phyloP scores from a whole-genome alignment of 1,139 yeast genomes.

The Pichia kudriavzevii region DNA sequence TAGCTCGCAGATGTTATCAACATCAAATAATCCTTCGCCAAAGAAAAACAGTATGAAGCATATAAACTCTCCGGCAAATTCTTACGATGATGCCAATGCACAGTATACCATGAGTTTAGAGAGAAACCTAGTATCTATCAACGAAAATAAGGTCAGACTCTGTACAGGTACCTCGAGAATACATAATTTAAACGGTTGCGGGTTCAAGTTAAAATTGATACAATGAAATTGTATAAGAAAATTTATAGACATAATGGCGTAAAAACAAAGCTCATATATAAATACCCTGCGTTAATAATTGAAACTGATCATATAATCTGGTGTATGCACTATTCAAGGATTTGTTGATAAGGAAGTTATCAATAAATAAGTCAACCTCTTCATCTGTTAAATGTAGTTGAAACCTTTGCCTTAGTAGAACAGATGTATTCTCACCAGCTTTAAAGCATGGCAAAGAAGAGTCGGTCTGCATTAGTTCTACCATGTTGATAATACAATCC shows the following conservation, averaged over 20 bases:
- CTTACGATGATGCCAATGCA: conserved; percentile 5
- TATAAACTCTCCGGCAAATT: background rate
- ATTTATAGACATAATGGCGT: too few species aligned
- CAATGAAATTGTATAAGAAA: too few species aligned
- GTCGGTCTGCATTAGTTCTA: conserved; percentile 89
- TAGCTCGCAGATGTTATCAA: background rate
- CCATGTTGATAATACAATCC: conserved; percentile 69
- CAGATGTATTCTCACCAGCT: conserved; percentile 77
- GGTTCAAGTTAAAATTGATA: conserved; percentile 15
- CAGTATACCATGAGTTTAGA: background rate
- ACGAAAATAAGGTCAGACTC: conserved; percentile 32
- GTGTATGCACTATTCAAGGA: conserved; percentile 89
- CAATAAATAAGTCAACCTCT: conserved; percentile 74
- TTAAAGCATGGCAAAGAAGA: conserved; percentile 86
- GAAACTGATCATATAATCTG: conserved; percentile 88
- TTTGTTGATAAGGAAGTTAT: conserved; percentile 61
- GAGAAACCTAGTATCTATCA: too few species aligned
- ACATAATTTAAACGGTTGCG: conserved; percentile 37
- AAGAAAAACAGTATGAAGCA: background rate
- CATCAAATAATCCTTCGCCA: background rate
- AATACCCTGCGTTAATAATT: conserved; percentile 88
- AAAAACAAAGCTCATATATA: conserved; percentile 38
- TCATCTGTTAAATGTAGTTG: conserved; percentile 67
- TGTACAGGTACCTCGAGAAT: conserved; percentile 36
- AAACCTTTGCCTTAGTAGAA: conserved; percentile 68